Evolutionary conservation across 1,284 basidiomycete genomes (phyloP).

Genomic region (Ganoderma sp.): DNA sequence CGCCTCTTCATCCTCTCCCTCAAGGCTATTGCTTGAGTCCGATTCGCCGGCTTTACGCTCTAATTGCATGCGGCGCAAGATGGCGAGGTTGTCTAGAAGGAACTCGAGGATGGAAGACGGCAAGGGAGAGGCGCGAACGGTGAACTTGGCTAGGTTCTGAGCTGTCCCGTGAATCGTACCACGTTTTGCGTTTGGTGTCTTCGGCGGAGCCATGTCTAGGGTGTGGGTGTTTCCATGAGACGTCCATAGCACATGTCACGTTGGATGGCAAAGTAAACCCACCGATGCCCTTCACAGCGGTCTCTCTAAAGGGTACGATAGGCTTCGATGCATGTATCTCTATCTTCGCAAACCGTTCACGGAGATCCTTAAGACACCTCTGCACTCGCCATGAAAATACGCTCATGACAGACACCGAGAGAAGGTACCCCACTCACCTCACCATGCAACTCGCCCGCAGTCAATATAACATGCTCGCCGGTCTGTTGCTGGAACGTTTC

Average conservation of each 20-base stretch:
- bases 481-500: constrained; percentile 97
- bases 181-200: constrained; percentile 72
- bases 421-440: constrained; percentile 63
- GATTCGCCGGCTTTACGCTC: constrained; percentile 49
- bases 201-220: constrained; percentile 87
- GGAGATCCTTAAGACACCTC: constrained; percentile 94
- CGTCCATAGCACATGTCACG: neutral
- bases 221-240: constrained; percentile 10
- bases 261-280: constrained; percentile 27
- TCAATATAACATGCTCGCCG: constrained; percentile 96
- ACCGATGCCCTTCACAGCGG: constrained; percentile 84
- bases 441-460: constrained; percentile 95
- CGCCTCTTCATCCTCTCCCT: constrained; percentile 43
- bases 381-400: constrained; percentile 42
- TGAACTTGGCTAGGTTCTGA: constrained; percentile 81
- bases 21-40: constrained; percentile 42
- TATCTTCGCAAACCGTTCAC: constrained; percentile 93
- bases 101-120: constrained; percentile 75
- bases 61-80: constrained; percentile 60
- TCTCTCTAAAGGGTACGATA: constrained; percentile 98
- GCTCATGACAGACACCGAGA: neutral
- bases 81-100: constrained; percentile 73
- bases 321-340: constrained; percentile 94
- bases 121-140: constrained; percentile 82
- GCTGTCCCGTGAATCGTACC: constrained; percentile 82